These are phyloP conservation scores for Medicago ruthenica DNA, from an alignment of 306 rosid species.

Conservation along the genomic window DNA sequence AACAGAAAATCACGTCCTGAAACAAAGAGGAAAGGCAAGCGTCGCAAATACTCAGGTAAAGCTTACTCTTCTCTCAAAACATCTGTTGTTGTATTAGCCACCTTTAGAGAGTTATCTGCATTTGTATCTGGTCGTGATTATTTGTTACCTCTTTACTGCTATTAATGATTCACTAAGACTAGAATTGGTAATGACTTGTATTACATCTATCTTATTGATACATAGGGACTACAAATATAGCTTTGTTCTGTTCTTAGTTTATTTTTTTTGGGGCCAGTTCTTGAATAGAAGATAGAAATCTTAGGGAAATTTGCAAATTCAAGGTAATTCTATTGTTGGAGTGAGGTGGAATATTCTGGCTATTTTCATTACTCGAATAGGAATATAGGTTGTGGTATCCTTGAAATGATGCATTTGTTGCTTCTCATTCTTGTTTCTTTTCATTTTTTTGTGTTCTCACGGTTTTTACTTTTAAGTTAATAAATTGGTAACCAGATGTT, in stretches of 20 bases:
- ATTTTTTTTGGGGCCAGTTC: not conserved
- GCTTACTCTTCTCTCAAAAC: conserved; percentile 29
- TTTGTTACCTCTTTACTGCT: conserved; percentile 14
- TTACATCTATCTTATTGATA: conserved; percentile 17
- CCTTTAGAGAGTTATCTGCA: conserved; percentile 35
- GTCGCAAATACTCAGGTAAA: conserved; percentile 74
- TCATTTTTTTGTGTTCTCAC: conserved; percentile 15
- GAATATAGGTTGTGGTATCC: conserved; percentile 8
- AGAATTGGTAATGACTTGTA: conserved; percentile 26
- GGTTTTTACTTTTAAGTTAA: conserved; percentile 17
- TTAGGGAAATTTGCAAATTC: conserved; percentile 28
- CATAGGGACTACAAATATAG: not conserved
- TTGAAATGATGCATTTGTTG: conserved; percentile 29
- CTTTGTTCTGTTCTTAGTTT: conserved; percentile 19
- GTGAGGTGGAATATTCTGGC: conserved; percentile 22
- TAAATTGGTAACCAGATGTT: not conserved
- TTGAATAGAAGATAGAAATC: conserved; percentile 25
- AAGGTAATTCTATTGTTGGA: conserved; percentile 15
- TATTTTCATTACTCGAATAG: conserved; percentile 10
- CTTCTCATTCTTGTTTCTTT: conserved; percentile 17
- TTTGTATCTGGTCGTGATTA: conserved; percentile 23
- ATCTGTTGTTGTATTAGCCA: conserved; percentile 27
- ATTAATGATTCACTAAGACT: conserved; percentile 37
- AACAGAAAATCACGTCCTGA: conserved; percentile 53
- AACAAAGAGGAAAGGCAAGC: conserved; percentile 72